phyloP scores from a whole-genome alignment of 257 asterid genomes.

The Nicotiana sylvestris region DNA sequence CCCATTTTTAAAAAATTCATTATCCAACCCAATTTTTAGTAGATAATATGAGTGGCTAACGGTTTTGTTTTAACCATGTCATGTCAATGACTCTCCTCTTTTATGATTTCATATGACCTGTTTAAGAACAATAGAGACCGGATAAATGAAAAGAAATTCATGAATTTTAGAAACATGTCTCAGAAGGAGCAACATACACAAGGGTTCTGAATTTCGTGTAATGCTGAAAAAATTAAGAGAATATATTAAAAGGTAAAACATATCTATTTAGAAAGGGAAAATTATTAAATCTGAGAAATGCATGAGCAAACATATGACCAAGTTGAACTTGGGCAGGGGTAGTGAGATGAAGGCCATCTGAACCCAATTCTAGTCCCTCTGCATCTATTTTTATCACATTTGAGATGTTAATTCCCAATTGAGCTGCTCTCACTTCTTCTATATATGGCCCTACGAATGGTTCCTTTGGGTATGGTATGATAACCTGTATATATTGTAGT shows the following conservation, averaged over 20 bases:
- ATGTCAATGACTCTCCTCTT: too few species aligned
- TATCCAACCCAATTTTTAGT: too few species aligned
- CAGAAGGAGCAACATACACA: not conserved
- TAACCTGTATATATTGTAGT: not conserved
- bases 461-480: not conserved
- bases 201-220: not conserved
- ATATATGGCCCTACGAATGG: conserved; percentile 31
- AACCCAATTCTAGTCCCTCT: conserved; percentile 36
- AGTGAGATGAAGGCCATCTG: conserved; percentile 51
- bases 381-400: conserved; percentile 61
- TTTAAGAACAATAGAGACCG: not conserved
- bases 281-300: conserved; percentile 15
- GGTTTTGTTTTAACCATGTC: too few species aligned
- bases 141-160: not conserved
- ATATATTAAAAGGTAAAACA: too few species aligned
- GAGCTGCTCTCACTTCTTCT: conserved; percentile 52
- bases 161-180: not conserved
- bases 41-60: too few species aligned
- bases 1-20: too few species aligned
- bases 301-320: conserved; percentile 49
- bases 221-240: not conserved
- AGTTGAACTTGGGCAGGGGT: conserved; percentile 50
- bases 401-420: conserved; percentile 34
- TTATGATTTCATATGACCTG: not conserved
- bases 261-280: not conserved